Evolutionary conservation across 768 basidiomycete species (phyloP), one percentile per base, ranked within the genome.

Genomic region (Pleurotus eryngii): DNA sequence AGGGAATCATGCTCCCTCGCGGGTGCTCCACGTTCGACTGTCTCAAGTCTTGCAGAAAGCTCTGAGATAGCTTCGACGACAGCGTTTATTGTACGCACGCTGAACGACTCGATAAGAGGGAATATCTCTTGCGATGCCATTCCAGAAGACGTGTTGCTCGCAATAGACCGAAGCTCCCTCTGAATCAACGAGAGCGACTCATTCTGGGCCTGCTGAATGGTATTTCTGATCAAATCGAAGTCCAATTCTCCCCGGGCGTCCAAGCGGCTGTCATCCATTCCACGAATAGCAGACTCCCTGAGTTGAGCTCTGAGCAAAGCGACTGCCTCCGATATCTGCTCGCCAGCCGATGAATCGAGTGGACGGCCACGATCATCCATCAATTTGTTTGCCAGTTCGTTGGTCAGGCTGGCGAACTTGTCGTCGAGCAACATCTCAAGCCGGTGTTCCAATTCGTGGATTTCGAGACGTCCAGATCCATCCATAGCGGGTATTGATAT

Each of bases 241-340:
- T 92, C 90, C 22, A 91, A 71, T 61, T 92, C 90, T 17, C 87
- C 89, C 27, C 83, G 82, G 20, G 86, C 89, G 63, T 90, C 88
- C 72, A 82, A 74, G 63, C 82, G 84, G 59, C 79, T 81, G 56
- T 86, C 84, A 18, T 89, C 86, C 49, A 79, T 60, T 17, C 79
- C 77, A 46, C 79, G 78, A 5, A 75, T 74, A 0, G 85, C 83
- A 6, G 84, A 83, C 40, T 86, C 84, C 56, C 83, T 82, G 8
- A 90, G 71, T 61, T 90, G 87, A 17, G 82, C 72, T 7, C 86
- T 80, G 76, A 90, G 86, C 58, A 89, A 70, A 6, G 83, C 73
- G 40, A 90, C 76, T 4, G 90, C 79, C 58, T 91, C 90, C 0
- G 76, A 69, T 57, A 91, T 82, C 72, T 82, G 81, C 4, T 79